These are phyloP conservation scores for Hymenoscyphus linearis DNA, from an alignment of 2,329 filamentous ascomycete species.

Conservation along the genomic window DNA sequence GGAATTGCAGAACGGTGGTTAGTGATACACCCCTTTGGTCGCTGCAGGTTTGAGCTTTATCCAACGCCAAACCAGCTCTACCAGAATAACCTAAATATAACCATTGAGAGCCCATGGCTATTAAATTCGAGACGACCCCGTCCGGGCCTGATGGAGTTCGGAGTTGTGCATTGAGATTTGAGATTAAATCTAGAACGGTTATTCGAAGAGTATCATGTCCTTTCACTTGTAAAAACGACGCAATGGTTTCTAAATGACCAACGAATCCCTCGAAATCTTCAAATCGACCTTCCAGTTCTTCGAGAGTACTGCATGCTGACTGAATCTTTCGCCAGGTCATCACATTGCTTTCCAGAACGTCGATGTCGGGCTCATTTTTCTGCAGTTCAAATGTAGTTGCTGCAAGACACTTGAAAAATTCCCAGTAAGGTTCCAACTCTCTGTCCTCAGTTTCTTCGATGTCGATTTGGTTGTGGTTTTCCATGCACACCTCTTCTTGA, in stretches of 20 bases:
- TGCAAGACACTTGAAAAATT: constrained; percentile 25
- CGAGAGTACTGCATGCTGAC: constrained; percentile 38
- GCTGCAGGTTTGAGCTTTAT: constrained; percentile 49
- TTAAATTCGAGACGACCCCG: constrained; percentile 37
- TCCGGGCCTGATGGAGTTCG: constrained; percentile 36
- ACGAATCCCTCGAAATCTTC: constrained; percentile 45
- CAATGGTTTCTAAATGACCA: constrained; percentile 45
- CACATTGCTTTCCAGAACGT: constrained; percentile 22
- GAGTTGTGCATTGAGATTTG: constrained; percentile 41
- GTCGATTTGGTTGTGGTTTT: constrained; percentile 3
- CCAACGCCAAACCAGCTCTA: constrained; percentile 52
- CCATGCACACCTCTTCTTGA: constrained; percentile 13
- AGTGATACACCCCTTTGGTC: constrained; percentile 36
- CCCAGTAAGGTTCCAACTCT: constrained; percentile 21
- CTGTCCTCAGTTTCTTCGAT: constrained; percentile 23
- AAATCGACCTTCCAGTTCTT: constrained; percentile 39
- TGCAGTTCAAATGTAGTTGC: constrained; percentile 25
- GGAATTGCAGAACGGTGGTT: constrained; percentile 49
- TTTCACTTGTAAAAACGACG: constrained; percentile 52
- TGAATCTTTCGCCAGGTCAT: constrained; percentile 36
- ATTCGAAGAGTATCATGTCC: constrained; percentile 47
- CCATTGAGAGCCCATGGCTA: constrained; percentile 47
- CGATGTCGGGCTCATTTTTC: constrained; percentile 21
- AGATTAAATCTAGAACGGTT: constrained; percentile 43
- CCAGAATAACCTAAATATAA: constrained; percentile 55